phyloP scores from a whole-genome alignment of 345 rosid species.

The Arabis alpina region DNA sequence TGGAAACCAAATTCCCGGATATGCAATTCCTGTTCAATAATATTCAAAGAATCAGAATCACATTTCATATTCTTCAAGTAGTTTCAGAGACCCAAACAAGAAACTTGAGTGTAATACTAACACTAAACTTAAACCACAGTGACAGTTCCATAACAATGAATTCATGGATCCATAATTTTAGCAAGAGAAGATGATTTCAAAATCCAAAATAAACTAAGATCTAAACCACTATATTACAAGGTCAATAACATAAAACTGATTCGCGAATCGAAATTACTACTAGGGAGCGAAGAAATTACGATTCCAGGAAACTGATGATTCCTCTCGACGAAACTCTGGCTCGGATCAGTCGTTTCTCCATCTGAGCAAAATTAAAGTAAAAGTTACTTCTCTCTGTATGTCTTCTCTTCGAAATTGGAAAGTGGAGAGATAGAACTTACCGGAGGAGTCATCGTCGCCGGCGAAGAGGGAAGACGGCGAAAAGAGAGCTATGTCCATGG shows the following conservation, averaged over 20 bases:
- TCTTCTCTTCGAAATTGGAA: constrained; percentile 19
- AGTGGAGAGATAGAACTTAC: constrained; percentile 20
- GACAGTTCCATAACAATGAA: too few species aligned
- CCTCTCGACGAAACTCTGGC: constrained; percentile 76
- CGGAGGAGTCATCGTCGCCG: constrained; percentile 58
- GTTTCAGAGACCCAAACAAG: constrained; percentile 21
- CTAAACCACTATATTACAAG: constrained; percentile 7
- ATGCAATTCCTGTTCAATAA: constrained; percentile 63
- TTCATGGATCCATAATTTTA: neutral
- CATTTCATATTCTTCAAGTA: too few species aligned
- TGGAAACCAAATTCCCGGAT: constrained; percentile 90
- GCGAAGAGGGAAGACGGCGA: constrained; percentile 91
- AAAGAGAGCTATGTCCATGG: constrained; percentile 92
- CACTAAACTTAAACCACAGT: too few species aligned
- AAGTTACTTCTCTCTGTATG: neutral
- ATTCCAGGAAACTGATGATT: constrained; percentile 81
- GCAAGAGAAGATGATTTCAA: neutral
- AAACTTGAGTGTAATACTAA: too few species aligned
- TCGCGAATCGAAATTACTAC: neutral
- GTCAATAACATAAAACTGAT: too few species aligned
- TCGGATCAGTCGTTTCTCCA: constrained; percentile 51
- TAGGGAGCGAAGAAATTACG: constrained; percentile 43
- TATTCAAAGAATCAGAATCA: constrained; percentile 20
- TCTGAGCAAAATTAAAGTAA: constrained; percentile 38
- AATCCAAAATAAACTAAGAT: constrained; percentile 13